Evolutionary conservation across 2,329 filamentous ascomycete species (phyloP).

Genomic region (Balansia obtecta): DNA sequence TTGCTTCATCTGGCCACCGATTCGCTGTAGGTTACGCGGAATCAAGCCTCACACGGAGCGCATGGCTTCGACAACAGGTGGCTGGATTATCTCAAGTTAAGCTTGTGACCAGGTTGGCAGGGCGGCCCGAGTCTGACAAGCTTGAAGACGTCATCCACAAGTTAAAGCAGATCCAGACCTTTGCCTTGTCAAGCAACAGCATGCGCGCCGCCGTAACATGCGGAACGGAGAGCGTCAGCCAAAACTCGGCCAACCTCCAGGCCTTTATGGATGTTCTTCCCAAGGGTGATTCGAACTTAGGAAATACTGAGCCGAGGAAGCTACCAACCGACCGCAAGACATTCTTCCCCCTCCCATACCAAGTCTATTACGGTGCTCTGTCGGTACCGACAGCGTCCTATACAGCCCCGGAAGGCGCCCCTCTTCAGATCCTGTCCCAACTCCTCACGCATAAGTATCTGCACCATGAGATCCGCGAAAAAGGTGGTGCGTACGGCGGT

Average conservation of each 20-base stretch:
- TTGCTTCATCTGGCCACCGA: conserved; percentile 80
- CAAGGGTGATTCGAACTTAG: conserved; percentile 26
- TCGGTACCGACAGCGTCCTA: conserved; percentile 78
- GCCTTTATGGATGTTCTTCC: conserved; percentile 47
- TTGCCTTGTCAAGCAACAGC: conserved; percentile 57
- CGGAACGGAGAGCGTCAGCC: conserved; percentile 55
- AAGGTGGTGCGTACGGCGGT: conserved; percentile 91
- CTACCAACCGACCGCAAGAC: conserved; percentile 51
- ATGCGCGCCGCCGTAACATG: conserved; percentile 81
- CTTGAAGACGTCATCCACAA: conserved; percentile 68
- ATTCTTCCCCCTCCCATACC: conserved; percentile 90
- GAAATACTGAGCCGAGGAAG: conserved; percentile 16
- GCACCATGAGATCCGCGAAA: conserved; percentile 95
- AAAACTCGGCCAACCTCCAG: conserved; percentile 59
- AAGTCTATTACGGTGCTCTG: conserved; percentile 87
- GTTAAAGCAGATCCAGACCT: conserved; percentile 70
- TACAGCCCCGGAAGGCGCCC: conserved; percentile 58
- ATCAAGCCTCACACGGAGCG: conserved; percentile 60
- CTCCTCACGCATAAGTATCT: conserved; percentile 92
- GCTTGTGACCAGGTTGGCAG: conserved; percentile 66
- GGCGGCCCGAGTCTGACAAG: conserved; percentile 54
- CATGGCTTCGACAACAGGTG: conserved; percentile 70
- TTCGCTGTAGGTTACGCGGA: conserved; percentile 79
- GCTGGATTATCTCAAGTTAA: conserved; percentile 83
- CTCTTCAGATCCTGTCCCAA: conserved; percentile 79